Evolutionary conservation across 2,329 filamentous ascomycete genomes (phyloP), one percentile per base, ranked within the genome.

Genomic region (Dactylellina sp.): DNA sequence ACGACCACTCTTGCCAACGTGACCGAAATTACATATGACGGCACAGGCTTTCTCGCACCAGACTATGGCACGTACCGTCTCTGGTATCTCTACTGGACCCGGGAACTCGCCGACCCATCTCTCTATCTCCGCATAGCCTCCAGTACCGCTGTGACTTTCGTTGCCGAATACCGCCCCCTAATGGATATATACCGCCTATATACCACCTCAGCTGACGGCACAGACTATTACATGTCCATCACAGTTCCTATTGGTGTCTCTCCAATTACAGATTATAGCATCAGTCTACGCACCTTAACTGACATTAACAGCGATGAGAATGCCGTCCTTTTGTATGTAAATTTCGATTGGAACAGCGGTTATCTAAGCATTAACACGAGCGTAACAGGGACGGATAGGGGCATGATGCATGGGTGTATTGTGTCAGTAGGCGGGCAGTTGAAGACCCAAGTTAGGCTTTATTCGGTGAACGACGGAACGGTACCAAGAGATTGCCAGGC

Each of bases 221-320:
- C 49, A 35, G 50, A 16, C n/a, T 71, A 71, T 14, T 71, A 71
- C 52, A 63, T 71, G 66, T 71, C 66, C 1, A 71, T 71, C 18
- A 50, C 18, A 1, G 37, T 47, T 12, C 44, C 53, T 7, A n/a
- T 57, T 2, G 59, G 66, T 12, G 50, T 60, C 6, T 32, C 59
- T 1, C 11, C 40, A 5, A 32, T 60, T 12, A 37, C 16, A 5
- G 66, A 71, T 16, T 71, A 64, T 32, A 71, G 40, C 28, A 52
- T 71, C 37, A 18, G 50, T 11, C 18, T 71, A 2, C 35, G 37
- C 12, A 64, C 59, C 1, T 20, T 71, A 18, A 56, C 63, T 25
- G 66, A 71, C 39, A 71, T 71, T 9, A 62, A 71, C 50, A 71
- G 66, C 22, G 66, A 71, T 32, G 66, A 71, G 46, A 62, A 59